These are phyloP conservation scores for Cutaneotrichosporon dermatis DNA, from an alignment of 1,284 basidiomycete genomes.

Conservation along the genomic window DNA sequence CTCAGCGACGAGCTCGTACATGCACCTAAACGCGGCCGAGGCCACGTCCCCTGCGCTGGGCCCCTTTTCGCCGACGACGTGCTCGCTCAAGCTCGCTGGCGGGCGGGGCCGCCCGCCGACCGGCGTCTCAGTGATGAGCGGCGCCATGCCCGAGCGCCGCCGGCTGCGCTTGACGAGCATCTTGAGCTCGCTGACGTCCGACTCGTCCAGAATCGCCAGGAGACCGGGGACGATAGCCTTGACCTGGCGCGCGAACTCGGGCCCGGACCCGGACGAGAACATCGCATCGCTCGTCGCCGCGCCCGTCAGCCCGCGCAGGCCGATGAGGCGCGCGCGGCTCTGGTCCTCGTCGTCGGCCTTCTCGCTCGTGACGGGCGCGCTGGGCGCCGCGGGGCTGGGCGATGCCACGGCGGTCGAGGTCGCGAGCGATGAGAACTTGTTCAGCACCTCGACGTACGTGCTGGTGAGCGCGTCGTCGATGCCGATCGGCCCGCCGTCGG, in stretches of 20 bases:
- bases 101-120: not conserved
- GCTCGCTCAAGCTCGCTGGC: constrained; percentile 73
- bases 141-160: constrained; percentile 48
- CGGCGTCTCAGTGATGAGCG: constrained; percentile 74
- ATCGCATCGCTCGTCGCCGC: constrained; percentile 80
- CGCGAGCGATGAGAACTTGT: constrained; percentile 61
- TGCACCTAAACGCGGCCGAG: constrained; percentile 65
- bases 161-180: constrained; percentile 59
- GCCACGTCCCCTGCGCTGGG: constrained; percentile 71
- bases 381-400: too few relatives aligned
- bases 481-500: constrained; percentile 74
- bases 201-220: constrained; percentile 64
- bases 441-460: constrained; percentile 67
- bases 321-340: constrained; percentile 73
- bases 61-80: constrained; percentile 80
- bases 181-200: constrained; percentile 61
- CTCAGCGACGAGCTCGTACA: constrained; percentile 70
- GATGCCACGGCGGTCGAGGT: constrained; percentile 12
- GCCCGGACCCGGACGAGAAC: constrained; percentile 61
- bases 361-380: constrained; percentile 11
- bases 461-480: constrained; percentile 66
- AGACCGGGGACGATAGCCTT: constrained; percentile 69
- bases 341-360: constrained; percentile 31
- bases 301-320: constrained; percentile 74
- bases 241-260: constrained; percentile 69